Evolutionary conservation across 2,329 filamentous ascomycete species (phyloP).

Genomic region (Dryadomyces quercivorus): DNA sequence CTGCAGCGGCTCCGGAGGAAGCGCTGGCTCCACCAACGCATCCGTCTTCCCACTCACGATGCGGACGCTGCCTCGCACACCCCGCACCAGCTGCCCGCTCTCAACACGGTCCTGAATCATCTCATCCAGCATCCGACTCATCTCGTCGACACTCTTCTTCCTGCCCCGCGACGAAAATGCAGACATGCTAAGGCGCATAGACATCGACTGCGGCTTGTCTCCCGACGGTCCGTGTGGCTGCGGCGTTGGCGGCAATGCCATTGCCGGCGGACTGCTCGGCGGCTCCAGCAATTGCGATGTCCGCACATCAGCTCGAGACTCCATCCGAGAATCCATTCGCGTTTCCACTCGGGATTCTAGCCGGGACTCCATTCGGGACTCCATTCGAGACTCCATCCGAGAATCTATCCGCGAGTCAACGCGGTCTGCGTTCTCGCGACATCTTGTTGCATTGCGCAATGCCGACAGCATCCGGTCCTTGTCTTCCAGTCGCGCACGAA

Average conservation of each 20-base stretch:
- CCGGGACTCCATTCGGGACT: slow-evolving; percentile 16
- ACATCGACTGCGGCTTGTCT: slow-evolving; percentile 1
- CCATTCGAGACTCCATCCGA: slow-evolving; percentile 18
- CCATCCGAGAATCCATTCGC: slow-evolving; percentile 12
- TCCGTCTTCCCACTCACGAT: slow-evolving; percentile 34
- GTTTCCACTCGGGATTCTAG: slow-evolving; percentile 20
- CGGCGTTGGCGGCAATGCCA: slow-evolving; percentile 13
- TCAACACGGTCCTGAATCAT: slow-evolving; percentile 90
- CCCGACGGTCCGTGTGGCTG: slow-evolving; percentile 1
- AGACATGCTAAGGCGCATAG: slow-evolving; percentile 5
- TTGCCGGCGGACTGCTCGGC: slow-evolving; percentile 15
- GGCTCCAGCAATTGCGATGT: slow-evolving; percentile 21
- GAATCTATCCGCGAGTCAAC: slow-evolving; percentile 20
- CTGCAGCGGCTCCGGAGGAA: slow-evolving; percentile 13
- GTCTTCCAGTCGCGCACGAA: slow-evolving; percentile 82
- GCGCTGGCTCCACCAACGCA: background rate
- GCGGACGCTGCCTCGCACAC: slow-evolving; percentile 54
- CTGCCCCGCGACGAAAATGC: slow-evolving; percentile 30
- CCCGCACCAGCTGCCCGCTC: slow-evolving; percentile 56
- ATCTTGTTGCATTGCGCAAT: slow-evolving; percentile 71
- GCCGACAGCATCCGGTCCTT: slow-evolving; percentile 90
- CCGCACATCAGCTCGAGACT: slow-evolving; percentile 17
- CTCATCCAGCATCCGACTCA: slow-evolving; percentile 86
- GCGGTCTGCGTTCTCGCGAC: slow-evolving; percentile 66
- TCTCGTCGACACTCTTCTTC: slow-evolving; percentile 70